Conservation (phyloP, 2,329 filamentous ascomycete species). For the Paraphoma chrysanthemicola region DNA sequence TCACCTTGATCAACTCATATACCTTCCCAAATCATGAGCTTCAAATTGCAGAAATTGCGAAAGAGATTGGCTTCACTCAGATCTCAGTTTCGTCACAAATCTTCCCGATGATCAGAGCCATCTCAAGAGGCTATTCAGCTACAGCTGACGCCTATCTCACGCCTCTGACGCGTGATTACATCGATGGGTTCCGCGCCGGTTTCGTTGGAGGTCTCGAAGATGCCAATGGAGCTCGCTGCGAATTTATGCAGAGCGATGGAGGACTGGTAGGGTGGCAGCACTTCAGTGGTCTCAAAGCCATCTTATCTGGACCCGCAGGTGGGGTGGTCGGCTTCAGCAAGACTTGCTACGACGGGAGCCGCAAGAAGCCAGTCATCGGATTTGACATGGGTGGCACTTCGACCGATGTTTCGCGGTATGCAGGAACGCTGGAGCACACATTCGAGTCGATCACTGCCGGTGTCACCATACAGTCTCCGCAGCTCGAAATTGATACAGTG, state of each 20-base stretch:
- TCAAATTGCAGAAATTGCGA: slow-evolving; percentile 32
- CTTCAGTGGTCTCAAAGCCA: slow-evolving; percentile 39
- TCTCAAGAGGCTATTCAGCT: slow-evolving; percentile 30
- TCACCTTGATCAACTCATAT: slow-evolving; percentile 45
- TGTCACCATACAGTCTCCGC: slow-evolving; percentile 38
- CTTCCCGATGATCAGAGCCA: slow-evolving; percentile 30
- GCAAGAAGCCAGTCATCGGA: slow-evolving; percentile 27
- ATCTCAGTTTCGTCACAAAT: slow-evolving; percentile 36
- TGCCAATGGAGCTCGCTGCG: slow-evolving; percentile 32
- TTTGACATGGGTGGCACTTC: slow-evolving; percentile 37
- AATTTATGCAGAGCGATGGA: slow-evolving; percentile 47
- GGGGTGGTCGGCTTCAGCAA: slow-evolving; percentile 42
- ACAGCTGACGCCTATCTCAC: slow-evolving; percentile 38
- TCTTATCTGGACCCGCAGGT: slow-evolving; percentile 41
- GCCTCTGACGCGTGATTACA: slow-evolving; percentile 27
- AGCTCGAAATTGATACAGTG: slow-evolving; percentile 25
- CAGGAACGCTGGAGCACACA: slow-evolving; percentile 37
- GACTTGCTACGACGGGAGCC: slow-evolving; percentile 37
- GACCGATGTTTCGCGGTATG: slow-evolving; percentile 44
- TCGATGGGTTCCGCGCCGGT: slow-evolving; percentile 28
- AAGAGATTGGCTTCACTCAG: slow-evolving; percentile 33
- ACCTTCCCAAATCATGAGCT: slow-evolving; percentile 42
- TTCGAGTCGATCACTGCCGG: slow-evolving; percentile 27
- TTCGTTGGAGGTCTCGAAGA: slow-evolving; percentile 31
- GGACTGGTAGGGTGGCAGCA: slow-evolving; percentile 32